phyloP scores from a whole-genome alignment of 148 eudicot genomes.

The Rhododendron kiyosumense region DNA sequence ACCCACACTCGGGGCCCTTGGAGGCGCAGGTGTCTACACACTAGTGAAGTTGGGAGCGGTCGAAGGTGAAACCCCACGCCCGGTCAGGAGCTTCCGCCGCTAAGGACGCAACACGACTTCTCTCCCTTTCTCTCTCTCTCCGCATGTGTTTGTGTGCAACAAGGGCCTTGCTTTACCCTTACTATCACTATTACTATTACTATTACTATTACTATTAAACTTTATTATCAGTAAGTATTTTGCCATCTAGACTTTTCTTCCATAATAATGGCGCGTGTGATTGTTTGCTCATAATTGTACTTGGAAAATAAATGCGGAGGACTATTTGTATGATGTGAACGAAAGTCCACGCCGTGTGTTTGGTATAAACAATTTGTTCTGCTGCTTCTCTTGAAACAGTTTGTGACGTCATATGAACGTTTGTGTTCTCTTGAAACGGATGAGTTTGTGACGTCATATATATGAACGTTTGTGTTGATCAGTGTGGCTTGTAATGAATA shows the following conservation, averaged over 20 bases:
- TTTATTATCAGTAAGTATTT: background rate
- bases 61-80: constrained; percentile 61
- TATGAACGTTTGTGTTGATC: background rate
- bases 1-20: constrained; percentile 77
- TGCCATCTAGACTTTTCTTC: background rate
- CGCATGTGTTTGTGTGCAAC: background rate
- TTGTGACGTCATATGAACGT: background rate
- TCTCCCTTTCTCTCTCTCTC: background rate
- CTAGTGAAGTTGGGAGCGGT: constrained; percentile 67
- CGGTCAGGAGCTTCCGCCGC: constrained; percentile 81
- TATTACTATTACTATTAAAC: background rate
- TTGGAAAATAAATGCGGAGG: background rate
- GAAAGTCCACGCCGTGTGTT: background rate
- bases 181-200: background rate
- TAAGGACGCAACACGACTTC: constrained; percentile 6
- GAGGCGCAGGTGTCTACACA: constrained; percentile 79
- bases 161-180: background rate
- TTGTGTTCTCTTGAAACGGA: background rate
- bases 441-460: background rate
- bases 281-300: background rate
- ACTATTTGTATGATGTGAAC: background rate
- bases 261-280: background rate
- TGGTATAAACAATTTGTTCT: background rate
- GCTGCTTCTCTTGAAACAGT: background rate
- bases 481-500: background rate